phyloP scores from a whole-genome alignment of 768 basidiomycete genomes.

The Chalciporus pseudorubinellus region DNA sequence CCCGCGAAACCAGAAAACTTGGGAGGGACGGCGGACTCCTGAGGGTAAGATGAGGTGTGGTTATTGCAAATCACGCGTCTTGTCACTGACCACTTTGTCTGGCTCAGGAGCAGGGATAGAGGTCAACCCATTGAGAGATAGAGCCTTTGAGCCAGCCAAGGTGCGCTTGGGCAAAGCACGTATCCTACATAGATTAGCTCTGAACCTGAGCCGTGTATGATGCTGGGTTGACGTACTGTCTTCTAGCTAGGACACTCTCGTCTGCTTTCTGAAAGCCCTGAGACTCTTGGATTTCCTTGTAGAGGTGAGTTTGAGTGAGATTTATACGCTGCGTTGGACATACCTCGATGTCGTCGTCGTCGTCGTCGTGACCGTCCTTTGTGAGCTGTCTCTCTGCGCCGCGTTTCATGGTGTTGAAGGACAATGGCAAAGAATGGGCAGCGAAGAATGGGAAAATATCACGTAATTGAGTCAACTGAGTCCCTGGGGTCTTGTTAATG shows the following conservation, averaged over 20 bases:
- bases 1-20: conserved; percentile 55
- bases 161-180: conserved; percentile 59
- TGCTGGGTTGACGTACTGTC: conserved; percentile 48
- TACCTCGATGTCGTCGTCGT: conserved; percentile 37
- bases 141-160: conserved; percentile 19
- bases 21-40: conserved; percentile 32
- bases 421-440: conserved; percentile 1
- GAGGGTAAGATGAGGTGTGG: conserved; percentile 14
- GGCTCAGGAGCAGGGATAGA: conserved; percentile 25
- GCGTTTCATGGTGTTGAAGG: conserved; percentile 57
- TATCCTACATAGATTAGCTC: conserved; percentile 46
- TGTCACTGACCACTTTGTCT: conserved; percentile 25
- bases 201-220: background rate
- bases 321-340: background rate
- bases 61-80: conserved; percentile 14
- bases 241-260: conserved; percentile 48
- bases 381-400: conserved; percentile 69
- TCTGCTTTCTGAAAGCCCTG: conserved; percentile 59
- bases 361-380: conserved; percentile 48
- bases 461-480: conserved; percentile 11
- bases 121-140: conserved; percentile 21
- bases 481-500: conserved; percentile 17
- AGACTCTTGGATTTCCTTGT: conserved; percentile 42
- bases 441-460: conserved; percentile 16
- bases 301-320: conserved; percentile 4